Percentiles rank a stretch among this genome's conserved stretches.
Conservation (phyloP, 2,329 filamentous ascomycete genomes). For the Diplodia seriata region DNA sequence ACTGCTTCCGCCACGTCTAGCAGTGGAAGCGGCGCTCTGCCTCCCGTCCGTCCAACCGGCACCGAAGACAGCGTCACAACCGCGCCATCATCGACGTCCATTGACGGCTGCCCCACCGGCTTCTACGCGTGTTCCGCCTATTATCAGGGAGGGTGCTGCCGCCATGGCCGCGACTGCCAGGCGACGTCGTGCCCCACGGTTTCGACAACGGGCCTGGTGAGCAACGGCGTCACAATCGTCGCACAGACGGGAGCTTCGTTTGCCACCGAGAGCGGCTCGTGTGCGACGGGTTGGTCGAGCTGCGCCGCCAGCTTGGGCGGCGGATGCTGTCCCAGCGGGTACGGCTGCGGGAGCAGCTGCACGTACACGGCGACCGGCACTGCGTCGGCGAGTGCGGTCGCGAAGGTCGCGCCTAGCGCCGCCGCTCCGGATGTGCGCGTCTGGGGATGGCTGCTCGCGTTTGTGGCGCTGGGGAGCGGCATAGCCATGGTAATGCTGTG, state of each 20-base stretch:
- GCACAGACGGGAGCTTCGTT: constrained; percentile 62
- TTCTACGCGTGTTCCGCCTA: constrained; percentile 90
- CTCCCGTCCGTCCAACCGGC: constrained; percentile 49
- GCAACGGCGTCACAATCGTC: constrained; percentile 73
- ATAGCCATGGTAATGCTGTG: constrained; percentile 51
- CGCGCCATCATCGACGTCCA: constrained; percentile 45
- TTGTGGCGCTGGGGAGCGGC: constrained; percentile 42
- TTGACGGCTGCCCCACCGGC: constrained; percentile 75
- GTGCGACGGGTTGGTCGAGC: constrained; percentile 79
- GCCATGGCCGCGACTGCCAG: constrained; percentile 83
- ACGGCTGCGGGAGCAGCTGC: constrained; percentile 66
- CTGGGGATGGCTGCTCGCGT: constrained; percentile 41
- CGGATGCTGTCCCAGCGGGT: constrained; percentile 85
- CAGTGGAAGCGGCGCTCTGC: constrained; percentile 50
- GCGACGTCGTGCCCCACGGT: constrained; percentile 75
- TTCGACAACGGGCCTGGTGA: constrained; percentile 66
- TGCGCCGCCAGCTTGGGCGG: constrained; percentile 72
- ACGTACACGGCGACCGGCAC: constrained; percentile 45
- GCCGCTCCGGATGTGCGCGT: constrained; percentile 42
- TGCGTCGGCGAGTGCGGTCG: constrained; percentile 36
- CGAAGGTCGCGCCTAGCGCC: constrained; percentile 50
- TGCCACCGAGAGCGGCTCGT: constrained; percentile 56
- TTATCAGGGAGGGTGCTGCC: constrained; percentile 84
- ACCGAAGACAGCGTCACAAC: constrained; percentile 50
- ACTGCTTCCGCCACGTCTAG: constrained; percentile 43